phyloP scores from a whole-genome alignment of 306 rosid species.

The Corylus avellana region DNA sequence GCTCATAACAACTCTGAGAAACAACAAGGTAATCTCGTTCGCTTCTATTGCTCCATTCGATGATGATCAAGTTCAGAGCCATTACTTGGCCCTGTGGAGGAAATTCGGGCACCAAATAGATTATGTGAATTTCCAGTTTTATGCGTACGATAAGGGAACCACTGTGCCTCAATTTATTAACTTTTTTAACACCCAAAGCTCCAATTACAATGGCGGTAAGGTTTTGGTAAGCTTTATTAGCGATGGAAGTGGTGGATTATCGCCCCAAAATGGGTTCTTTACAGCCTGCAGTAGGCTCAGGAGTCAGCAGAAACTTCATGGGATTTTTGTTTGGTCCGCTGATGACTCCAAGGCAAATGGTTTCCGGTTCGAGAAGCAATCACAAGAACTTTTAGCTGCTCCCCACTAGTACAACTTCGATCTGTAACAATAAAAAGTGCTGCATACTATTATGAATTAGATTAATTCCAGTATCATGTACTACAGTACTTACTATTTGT shows the following conservation, averaged over 20 bases:
- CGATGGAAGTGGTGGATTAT: slow-evolving; percentile 64
- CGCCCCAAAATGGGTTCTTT: slow-evolving; percentile 61
- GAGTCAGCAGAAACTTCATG: slow-evolving; percentile 50
- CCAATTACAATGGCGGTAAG: slow-evolving; percentile 65
- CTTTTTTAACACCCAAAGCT: slow-evolving; percentile 57
- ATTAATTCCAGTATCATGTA: background rate
- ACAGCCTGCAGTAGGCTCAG: slow-evolving; percentile 53
- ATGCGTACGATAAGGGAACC: slow-evolving; percentile 70
- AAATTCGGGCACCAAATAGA: slow-evolving; percentile 62
- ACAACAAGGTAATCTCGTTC: slow-evolving; percentile 48
- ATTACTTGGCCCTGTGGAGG: slow-evolving; percentile 71
- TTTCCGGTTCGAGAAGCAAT: slow-evolving; percentile 66
- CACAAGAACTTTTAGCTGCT: slow-evolving; percentile 62
- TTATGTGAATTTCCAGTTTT: slow-evolving; percentile 82
- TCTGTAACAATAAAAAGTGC: too few species aligned
- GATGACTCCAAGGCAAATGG: slow-evolving; percentile 69
- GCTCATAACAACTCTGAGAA: slow-evolving; percentile 54
- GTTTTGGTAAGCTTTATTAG: slow-evolving; percentile 64
- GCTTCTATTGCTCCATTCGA: slow-evolving; percentile 86
- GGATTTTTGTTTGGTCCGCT: slow-evolving; percentile 86
- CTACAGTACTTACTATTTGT: background rate
- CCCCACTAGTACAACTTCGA: slow-evolving; percentile 20
- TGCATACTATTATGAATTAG: too few species aligned
- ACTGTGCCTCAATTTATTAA: slow-evolving; percentile 54
- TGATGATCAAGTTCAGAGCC: slow-evolving; percentile 58